Base-by-base conservation (phyloP, 257 asterid genomes). In the Solanum gracilifrons region DNA sequence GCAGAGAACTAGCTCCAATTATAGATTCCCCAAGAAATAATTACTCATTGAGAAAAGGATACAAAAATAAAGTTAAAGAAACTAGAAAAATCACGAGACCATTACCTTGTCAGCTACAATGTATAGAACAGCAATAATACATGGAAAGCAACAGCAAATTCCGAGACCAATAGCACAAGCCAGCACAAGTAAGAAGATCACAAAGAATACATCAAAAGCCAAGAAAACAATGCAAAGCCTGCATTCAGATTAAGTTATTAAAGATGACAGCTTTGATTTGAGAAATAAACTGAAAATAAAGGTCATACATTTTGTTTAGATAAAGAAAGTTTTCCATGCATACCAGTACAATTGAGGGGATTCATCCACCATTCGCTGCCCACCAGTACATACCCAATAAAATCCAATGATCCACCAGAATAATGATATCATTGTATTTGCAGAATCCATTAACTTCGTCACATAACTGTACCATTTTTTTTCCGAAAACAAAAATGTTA, bases 351-450 rank as follows among this genome's bases (percentile, higher is more conserved):
- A 82, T 46, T 66, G 82, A 80, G 89, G 89, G 10, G 86, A 80
- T 31, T 80, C 86, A 36, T 41, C 86, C 58, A 84, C 85, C 82
- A 87, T 76, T 37, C 9, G 85, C 58, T 79, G 86, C 32, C 86
- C 89, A 32, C 86, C 89, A 80, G 79, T 74, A 80, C 82, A 80
- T 39, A 77, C 89, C 89, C 89, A 87, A 31, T 87, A 87, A 74
- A 87, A 87, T 41, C 89, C 89, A 64, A 87, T 80, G 39, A 87
- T 80, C 89, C 89, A 87, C 89, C 89, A 87, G 58, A 87, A 32
- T 48, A 80, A 87, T n/a, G 89, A 87, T 77, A 87, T 64, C 89
- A 80, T 39, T 20, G 89, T 41, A 41, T 64, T 80, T 79, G 86
- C 80, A 66, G 86, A 64, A 33, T 87, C 89, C 51, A 87, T 58